Percentiles rank a stretch among this genome's conserved stretches.
Conservation (phyloP, 179 eudicot species). For the Nepenthes alata region DNA sequence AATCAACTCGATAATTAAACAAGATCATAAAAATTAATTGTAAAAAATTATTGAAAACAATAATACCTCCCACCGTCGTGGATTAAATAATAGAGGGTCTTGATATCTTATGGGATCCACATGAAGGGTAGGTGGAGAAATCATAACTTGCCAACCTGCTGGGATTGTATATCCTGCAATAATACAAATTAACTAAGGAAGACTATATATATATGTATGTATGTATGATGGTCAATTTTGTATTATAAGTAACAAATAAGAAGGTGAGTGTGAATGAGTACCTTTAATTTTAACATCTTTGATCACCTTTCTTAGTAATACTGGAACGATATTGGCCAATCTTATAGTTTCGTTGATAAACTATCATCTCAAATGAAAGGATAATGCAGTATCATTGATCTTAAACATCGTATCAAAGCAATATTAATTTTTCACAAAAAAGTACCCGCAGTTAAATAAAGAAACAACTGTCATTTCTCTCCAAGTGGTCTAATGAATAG, state of each 20-base stretch:
- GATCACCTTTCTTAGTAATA: conserved; percentile 12
- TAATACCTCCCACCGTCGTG: conserved; percentile 24
- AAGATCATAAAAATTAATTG: neutral
- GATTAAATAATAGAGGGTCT: conserved; percentile 21
- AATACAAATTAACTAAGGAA: neutral
- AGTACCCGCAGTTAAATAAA: no score
- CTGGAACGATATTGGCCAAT: conserved; percentile 12
- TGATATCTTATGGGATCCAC: conserved; percentile 12
- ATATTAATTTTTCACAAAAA: no score
- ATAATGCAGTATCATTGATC: neutral
- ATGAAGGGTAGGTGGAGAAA: conserved; percentile 9
- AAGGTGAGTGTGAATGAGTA: neutral
- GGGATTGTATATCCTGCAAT: conserved; percentile 24
- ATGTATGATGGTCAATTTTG: neutral
- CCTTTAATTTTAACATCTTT: conserved; percentile 17
- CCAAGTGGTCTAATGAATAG: no score
- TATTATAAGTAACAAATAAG: neutral
- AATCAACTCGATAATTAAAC: no score
- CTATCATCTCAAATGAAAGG: neutral
- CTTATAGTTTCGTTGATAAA: conserved; percentile 20
- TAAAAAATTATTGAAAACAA: neutral
- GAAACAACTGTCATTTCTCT: no score
- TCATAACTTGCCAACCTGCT: conserved; percentile 17
- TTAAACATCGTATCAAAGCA: no score
- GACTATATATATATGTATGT: neutral